A percentile compares a stretch with the other conserved stretches of the same genome.
phyloP scores from a whole-genome alignment of 2,329 filamentous ascomycete genomes.

The Cordyceps cateniannulata region DNA sequence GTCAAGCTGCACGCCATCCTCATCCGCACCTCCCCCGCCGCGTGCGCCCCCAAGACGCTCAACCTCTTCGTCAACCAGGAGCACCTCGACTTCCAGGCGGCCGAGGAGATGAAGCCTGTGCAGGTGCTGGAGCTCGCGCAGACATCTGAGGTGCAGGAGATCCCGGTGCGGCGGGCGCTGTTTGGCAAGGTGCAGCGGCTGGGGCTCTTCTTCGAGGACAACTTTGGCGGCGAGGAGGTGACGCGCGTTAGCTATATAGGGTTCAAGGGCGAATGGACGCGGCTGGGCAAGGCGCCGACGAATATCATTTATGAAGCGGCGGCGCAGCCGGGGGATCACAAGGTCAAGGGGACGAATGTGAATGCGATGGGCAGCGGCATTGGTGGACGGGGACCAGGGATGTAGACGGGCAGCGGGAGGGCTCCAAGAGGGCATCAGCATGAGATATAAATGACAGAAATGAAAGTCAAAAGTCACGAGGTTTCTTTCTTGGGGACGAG shows the following conservation, averaged over 20 bases:
- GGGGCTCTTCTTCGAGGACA: constrained; percentile 85
- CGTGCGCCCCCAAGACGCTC: constrained; percentile 70
- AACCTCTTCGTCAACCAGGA: constrained; percentile 84
- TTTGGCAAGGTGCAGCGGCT: constrained; percentile 83
- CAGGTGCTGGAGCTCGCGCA: constrained; percentile 74
- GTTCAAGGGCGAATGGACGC: constrained; percentile 93
- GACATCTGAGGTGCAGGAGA: constrained; percentile 76
- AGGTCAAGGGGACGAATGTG: constrained; percentile 49
- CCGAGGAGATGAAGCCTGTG: constrained; percentile 61
- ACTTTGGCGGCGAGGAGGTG: constrained; percentile 75
- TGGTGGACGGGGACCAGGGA: constrained; percentile 34
- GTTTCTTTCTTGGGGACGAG: no score
- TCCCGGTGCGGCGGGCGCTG: constrained; percentile 77
- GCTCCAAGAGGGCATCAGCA: no score
- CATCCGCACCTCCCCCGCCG: constrained; percentile 67
- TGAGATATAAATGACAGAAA: background rate
- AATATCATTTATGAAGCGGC: constrained; percentile 92
- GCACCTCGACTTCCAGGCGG: constrained; percentile 77
- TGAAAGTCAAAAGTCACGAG: background rate
- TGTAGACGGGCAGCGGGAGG: background rate
- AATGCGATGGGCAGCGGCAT: constrained; percentile 51
- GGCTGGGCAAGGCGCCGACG: constrained; percentile 62
- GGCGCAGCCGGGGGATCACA: constrained; percentile 84
- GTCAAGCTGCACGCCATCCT: constrained; percentile 88
- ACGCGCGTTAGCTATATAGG: constrained; percentile 77